These are phyloP conservation scores for Limtongozyma cylindracea DNA, from an alignment of 805 yeast species.

Conservation along the genomic window DNA sequence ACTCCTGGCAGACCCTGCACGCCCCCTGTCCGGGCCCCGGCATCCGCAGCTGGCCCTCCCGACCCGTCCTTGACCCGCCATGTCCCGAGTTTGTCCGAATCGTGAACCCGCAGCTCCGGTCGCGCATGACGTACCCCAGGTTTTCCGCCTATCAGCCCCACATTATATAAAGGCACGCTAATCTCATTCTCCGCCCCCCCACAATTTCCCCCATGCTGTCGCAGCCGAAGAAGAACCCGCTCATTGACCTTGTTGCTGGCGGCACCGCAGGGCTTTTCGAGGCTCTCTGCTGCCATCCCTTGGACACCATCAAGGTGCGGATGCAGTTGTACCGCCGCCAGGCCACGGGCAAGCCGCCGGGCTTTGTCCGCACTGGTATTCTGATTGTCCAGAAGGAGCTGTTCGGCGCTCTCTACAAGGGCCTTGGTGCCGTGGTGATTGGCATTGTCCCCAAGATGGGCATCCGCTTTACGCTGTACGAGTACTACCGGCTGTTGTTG, in stretches of 20 bases:
- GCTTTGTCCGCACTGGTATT: constrained; percentile 64
- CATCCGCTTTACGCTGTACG: constrained; percentile 84
- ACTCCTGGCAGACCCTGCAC: no score
- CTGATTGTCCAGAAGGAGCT: constrained; percentile 62
- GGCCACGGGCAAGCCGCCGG: constrained; percentile 63
- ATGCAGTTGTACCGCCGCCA: constrained; percentile 73
- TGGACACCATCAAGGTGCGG: constrained; percentile 90
- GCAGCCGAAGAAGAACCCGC: constrained; percentile 13
- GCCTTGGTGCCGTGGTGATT: constrained; percentile 88
- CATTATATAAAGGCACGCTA: no score
- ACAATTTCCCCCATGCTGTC: constrained; percentile 1
- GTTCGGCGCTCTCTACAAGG: constrained; percentile 72
- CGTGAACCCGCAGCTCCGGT: no score
- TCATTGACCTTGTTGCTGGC: constrained; percentile 65
- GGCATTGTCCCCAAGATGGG: constrained; percentile 99
- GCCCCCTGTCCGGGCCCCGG: no score
- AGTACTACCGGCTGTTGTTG: constrained; percentile 53
- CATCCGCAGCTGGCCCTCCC: no score
- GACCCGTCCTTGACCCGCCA: no score
- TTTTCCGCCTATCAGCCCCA: no score
- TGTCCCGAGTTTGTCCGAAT: no score
- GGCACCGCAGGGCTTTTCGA: constrained; percentile 95
- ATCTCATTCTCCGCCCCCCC: no score
- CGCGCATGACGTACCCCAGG: no score
- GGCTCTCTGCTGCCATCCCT: constrained; percentile 96